Evolutionary conservation across 2,329 filamentous ascomycete genomes (phyloP).

Genomic region (Trichophyton rubrum): DNA sequence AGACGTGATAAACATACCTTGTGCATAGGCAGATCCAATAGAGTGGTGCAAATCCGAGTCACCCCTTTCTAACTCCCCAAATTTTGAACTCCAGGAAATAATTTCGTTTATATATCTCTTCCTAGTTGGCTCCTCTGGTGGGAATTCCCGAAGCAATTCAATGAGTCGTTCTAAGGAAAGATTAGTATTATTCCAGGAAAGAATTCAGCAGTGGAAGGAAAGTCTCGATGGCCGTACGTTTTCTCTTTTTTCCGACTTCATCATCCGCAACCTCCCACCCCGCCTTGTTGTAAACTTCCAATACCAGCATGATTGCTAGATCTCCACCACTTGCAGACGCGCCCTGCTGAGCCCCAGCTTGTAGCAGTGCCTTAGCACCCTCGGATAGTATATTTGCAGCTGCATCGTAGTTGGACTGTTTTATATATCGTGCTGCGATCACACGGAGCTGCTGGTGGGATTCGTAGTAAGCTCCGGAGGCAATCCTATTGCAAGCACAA

Average conservation of each 20-base stretch:
- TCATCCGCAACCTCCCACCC: conserved; percentile 59
- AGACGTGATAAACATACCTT: conserved; percentile 37
- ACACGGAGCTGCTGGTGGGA: conserved; percentile 96
- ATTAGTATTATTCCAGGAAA: neutral
- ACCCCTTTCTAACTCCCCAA: conserved; percentile 75
- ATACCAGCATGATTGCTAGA: conserved; percentile 68
- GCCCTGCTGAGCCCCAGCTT: conserved; percentile 53
- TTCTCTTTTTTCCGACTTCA: conserved; percentile 52
- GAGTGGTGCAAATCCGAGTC: conserved; percentile 94
- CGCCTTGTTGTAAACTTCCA: conserved; percentile 84
- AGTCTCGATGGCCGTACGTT: conserved; percentile 19
- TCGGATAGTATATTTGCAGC: conserved; percentile 77
- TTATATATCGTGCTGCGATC: conserved; percentile 86
- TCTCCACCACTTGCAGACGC: conserved; percentile 90
- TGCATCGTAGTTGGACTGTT: conserved; percentile 68
- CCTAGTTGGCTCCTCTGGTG: conserved; percentile 70
- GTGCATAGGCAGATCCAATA: conserved; percentile 73
- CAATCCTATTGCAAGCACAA: conserved; percentile 46
- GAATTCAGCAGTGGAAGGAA: neutral
- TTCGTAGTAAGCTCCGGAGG: conserved; percentile 90
- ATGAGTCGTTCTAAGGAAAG: conserved; percentile 46
- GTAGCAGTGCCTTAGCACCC: conserved; percentile 70
- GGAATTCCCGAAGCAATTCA: conserved; percentile 67
- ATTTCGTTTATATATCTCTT: conserved; percentile 87
- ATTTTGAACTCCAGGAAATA: conserved; percentile 74